phyloP scores from a whole-genome alignment of 1,284 basidiomycete genomes.

The Pterulicium gracile region DNA sequence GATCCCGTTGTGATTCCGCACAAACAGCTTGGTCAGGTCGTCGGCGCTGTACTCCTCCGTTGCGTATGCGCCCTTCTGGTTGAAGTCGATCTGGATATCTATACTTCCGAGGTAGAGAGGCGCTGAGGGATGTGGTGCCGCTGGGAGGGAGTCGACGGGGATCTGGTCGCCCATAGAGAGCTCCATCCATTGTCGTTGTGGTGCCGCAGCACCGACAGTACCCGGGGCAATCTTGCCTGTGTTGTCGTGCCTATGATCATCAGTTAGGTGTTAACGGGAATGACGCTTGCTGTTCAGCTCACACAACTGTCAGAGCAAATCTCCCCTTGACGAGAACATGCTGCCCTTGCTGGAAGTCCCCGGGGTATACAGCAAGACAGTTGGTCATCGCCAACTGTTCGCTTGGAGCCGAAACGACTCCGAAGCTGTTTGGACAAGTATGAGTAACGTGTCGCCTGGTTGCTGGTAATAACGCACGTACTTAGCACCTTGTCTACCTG shows the following conservation, averaged over 20 bases:
- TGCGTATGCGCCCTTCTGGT: constrained; percentile 52
- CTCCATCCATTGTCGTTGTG: constrained; percentile 80
- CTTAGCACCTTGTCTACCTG: constrained; percentile 26
- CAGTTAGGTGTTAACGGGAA: no score
- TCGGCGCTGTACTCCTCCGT: constrained; percentile 73
- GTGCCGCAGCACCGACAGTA: constrained; percentile 54
- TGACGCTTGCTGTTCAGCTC: no score
- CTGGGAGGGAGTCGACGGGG: constrained; percentile 55
- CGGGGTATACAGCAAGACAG: constrained; percentile 68
- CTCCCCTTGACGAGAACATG: constrained; percentile 67
- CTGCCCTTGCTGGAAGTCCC: constrained; percentile 62
- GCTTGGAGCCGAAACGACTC: constrained; percentile 45
- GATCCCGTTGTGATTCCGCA: constrained; percentile 52
- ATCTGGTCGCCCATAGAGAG: constrained; percentile 74
- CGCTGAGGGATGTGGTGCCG: constrained; percentile 41
- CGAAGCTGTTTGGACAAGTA: constrained; percentile 30
- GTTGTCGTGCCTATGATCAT: constrained; percentile 54
- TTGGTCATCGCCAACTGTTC: constrained; percentile 72
- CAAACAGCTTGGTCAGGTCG: constrained; percentile 71
- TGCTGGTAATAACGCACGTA: constrained; percentile 19
- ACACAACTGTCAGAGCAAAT: constrained; percentile 69
- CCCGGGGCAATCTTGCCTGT: constrained; percentile 56
- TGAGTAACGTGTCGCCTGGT: background rate
- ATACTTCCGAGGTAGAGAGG: constrained; percentile 68
- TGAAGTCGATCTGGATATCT: constrained; percentile 74